Evolutionary conservation across 129 eudicot genomes (phyloP).

Genomic region (Kitagawia praeruptora): DNA sequence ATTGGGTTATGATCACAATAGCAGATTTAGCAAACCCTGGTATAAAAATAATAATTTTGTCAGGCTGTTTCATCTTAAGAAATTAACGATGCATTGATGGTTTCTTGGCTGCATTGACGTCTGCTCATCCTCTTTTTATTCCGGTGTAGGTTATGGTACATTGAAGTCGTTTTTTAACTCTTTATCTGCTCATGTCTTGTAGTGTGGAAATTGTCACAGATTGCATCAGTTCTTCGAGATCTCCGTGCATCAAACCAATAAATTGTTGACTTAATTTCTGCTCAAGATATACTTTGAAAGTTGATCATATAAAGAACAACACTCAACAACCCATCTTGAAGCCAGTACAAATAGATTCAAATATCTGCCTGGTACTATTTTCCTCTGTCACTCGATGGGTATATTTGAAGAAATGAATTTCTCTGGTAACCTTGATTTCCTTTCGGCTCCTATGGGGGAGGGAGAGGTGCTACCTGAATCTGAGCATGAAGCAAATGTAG

Average conservation of each 20-base stretch:
- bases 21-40: neutral
- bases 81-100: neutral
- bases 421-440: constrained; percentile 58
- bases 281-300: neutral
- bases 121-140: neutral
- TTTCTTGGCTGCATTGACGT: neutral
- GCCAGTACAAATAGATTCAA: neutral
- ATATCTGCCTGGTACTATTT: neutral
- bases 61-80: neutral
- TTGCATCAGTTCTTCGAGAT: neutral
- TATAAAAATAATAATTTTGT: neutral
- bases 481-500: constrained; percentile 44
- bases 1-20: neutral
- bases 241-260: neutral
- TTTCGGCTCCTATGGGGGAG: constrained; percentile 39
- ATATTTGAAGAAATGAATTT: constrained; percentile 64
- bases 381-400: constrained; percentile 29
- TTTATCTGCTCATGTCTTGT: neutral
- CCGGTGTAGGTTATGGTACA: neutral
- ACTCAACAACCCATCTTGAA: neutral
- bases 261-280: neutral
- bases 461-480: constrained; percentile 29
- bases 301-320: neutral
- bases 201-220: neutral
- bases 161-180: neutral